These are phyloP conservation scores for Zymoseptoria passerinii DNA, from an alignment of 2,329 filamentous ascomycete species.

Conservation along the genomic window DNA sequence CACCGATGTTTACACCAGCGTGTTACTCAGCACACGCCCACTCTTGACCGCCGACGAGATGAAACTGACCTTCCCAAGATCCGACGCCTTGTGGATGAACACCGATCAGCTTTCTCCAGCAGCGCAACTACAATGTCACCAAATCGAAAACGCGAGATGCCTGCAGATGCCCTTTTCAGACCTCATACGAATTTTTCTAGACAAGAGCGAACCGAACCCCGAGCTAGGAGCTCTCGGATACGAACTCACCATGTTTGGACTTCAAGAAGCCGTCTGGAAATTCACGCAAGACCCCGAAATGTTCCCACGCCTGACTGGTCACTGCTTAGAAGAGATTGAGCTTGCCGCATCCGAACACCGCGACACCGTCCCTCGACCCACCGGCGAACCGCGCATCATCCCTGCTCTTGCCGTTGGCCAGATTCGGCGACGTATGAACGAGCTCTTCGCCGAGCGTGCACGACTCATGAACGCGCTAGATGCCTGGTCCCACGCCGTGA, in stretches of 20 bases:
- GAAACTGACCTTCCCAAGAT: constrained; percentile 10
- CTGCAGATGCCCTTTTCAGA: constrained; percentile 14
- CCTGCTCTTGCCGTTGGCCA: neutral
- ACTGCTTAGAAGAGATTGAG: constrained; percentile 4
- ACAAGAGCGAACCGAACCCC: constrained; percentile 9
- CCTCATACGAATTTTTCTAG: constrained; percentile 11
- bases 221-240: constrained; percentile 10
- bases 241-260: constrained; percentile 12
- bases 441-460: constrained; percentile 5
- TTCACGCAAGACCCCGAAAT: constrained; percentile 15
- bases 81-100: constrained; percentile 9
- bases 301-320: constrained; percentile 10
- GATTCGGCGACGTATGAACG: constrained; percentile 1
- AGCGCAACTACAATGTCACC: constrained; percentile 3
- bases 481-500: constrained; percentile 5
- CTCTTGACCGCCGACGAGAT: constrained; percentile 12
- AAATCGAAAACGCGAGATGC: constrained; percentile 3
- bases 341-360: neutral
- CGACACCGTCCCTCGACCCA: neutral
- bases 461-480: constrained; percentile 8
- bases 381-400: neutral
- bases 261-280: constrained; percentile 14
- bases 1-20: constrained; percentile 12
- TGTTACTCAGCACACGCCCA: constrained; percentile 10
- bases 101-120: neutral